These are phyloP conservation scores for Cochlearia excelsa DNA, from an alignment of 345 rosid genomes.

Conservation along the genomic window DNA sequence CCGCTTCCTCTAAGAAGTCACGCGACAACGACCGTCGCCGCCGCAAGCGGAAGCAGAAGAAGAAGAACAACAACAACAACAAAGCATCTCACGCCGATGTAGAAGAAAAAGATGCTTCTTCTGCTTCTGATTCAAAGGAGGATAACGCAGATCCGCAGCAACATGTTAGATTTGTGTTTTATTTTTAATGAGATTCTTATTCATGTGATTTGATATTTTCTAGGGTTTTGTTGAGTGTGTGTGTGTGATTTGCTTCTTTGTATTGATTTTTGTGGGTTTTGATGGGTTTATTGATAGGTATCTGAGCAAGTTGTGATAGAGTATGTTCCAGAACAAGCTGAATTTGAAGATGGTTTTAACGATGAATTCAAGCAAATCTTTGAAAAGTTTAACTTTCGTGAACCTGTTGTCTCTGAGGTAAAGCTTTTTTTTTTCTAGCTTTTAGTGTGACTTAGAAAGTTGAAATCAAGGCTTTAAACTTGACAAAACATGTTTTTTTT, in stretches of 20 bases:
- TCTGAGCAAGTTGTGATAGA: constrained; percentile 70
- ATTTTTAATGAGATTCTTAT: not conserved
- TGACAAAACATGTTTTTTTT: not conserved
- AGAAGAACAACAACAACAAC: constrained; percentile 45
- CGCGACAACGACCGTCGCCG: constrained; percentile 91
- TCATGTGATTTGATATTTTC: not conserved
- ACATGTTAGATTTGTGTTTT: constrained; percentile 35
- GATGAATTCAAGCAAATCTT: constrained; percentile 79
- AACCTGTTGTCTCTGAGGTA: constrained; percentile 60
- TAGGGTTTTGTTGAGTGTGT: constrained; percentile 29
- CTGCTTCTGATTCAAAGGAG: constrained; percentile 49
- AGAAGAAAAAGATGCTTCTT: constrained; percentile 40
- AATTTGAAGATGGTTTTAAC: constrained; percentile 70
- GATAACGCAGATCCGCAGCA: constrained; percentile 45
- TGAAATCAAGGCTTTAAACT: not conserved
- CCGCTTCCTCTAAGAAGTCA: constrained; percentile 50
- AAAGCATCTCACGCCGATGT: constrained; percentile 30
- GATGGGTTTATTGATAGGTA: constrained; percentile 36
- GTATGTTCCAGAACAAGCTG: constrained; percentile 86
- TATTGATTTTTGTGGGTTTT: constrained; percentile 1
- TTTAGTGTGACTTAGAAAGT: not conserved
- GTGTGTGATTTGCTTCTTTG: not conserved
- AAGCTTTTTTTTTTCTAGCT: not conserved
- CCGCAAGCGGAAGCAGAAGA: constrained; percentile 98
- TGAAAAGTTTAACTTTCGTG: constrained; percentile 73